A percentile compares a stretch with the other conserved stretches of the same genome.
phyloP scores from a whole-genome alignment of 768 basidiomycete genomes.

The Termitomyces sp. region DNA sequence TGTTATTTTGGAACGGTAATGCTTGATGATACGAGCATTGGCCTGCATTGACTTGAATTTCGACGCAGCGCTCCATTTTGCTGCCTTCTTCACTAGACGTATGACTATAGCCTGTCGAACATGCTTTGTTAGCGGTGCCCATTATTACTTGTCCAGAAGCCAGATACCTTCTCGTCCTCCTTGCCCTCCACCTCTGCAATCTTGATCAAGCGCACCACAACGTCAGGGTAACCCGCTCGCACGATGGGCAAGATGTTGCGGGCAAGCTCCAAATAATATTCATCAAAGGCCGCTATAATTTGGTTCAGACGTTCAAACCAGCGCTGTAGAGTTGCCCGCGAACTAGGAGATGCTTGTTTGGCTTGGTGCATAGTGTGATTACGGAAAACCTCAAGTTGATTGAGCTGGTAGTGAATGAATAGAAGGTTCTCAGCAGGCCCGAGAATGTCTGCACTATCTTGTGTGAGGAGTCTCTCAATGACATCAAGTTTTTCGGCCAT shows the following conservation, averaged over 20 bases:
- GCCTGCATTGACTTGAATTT: slow-evolving; percentile 94
- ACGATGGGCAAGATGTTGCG: slow-evolving; percentile 75
- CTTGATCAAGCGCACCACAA: slow-evolving; percentile 90
- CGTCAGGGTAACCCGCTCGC: slow-evolving; percentile 71
- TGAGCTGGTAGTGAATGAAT: slow-evolving; percentile 85
- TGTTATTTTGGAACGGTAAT: slow-evolving; percentile 87
- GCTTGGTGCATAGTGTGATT: slow-evolving; percentile 95
- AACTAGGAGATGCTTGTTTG: slow-evolving; percentile 68
- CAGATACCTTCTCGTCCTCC: slow-evolving; percentile 86
- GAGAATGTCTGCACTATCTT: slow-evolving; percentile 70
- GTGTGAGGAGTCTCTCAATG: slow-evolving; percentile 71
- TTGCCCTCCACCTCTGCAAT: slow-evolving; percentile 89
- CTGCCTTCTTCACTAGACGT: slow-evolving; percentile 89
- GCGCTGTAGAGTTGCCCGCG: slow-evolving; percentile 61
- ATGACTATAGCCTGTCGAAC: slow-evolving; percentile 78
- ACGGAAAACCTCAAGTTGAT: slow-evolving; percentile 87
- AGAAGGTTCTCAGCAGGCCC: slow-evolving; percentile 89
- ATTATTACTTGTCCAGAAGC: not conserved
- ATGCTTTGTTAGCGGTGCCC: not conserved
- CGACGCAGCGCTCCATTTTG: slow-evolving; percentile 87
- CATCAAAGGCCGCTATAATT: slow-evolving; percentile 79
- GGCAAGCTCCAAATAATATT: slow-evolving; percentile 75
- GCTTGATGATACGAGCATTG: slow-evolving; percentile 88
- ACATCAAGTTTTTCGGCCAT: slow-evolving; percentile 83
- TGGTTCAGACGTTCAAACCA: slow-evolving; percentile 85